A percentile compares a stretch with the other conserved stretches of the same genome.
These are phyloP conservation scores for Aristolochia contorta DNA, from an alignment of 164 flowering plant genomes.

Conservation along the genomic window DNA sequence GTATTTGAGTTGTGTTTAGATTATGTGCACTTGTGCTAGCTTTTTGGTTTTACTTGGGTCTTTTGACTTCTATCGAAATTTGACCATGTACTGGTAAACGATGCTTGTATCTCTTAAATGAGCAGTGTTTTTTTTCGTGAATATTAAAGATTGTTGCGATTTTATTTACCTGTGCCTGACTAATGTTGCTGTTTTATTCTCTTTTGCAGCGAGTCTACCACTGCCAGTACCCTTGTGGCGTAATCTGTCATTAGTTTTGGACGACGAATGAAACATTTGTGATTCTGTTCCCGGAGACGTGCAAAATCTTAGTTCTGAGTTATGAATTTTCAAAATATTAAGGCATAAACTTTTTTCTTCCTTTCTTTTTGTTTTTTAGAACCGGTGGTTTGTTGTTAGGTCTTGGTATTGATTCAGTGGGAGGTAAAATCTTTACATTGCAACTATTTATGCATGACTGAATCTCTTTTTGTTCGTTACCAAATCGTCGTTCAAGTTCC, in stretches of 20 bases:
- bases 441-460: too few relatives aligned
- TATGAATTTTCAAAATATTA: neutral
- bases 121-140: neutral
- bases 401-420: too few relatives aligned
- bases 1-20: too few relatives aligned
- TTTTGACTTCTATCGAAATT: too few relatives aligned
- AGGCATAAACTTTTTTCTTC: neutral
- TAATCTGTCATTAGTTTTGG: constrained; percentile 17
- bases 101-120: neutral
- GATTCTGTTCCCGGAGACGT: neutral
- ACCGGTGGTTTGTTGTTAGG: too few relatives aligned
- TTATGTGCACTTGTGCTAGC: too few relatives aligned
- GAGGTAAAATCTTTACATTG: too few relatives aligned
- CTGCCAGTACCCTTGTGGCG: constrained; percentile 91
- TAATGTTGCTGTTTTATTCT: neutral
- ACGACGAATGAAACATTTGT: neutral
- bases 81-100: too few relatives aligned
- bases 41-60: too few relatives aligned
- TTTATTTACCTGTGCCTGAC: neutral
- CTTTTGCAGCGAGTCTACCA: constrained; percentile 71
- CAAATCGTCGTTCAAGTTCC: too few relatives aligned
- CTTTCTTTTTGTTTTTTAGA: neutral
- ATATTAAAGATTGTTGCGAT: neutral
- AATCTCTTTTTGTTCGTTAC: too few relatives aligned
- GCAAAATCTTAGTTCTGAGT: neutral